These are phyloP conservation scores for Mucor saturninus DNA, from an alignment of 371 early-diverging fungal species.

Conservation along the genomic window DNA sequence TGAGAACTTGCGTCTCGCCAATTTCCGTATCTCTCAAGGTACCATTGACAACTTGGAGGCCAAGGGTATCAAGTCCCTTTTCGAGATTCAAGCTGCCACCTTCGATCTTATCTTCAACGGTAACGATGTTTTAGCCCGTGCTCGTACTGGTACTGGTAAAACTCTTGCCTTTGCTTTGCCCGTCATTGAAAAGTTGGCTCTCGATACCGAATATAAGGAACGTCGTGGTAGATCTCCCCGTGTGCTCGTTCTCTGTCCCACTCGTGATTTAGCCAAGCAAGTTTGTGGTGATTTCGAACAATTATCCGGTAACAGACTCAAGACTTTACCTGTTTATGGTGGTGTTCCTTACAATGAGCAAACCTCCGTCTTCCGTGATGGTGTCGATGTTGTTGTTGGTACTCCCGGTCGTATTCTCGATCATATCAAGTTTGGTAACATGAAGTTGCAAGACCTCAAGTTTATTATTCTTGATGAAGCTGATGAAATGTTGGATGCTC, in stretches of 20 bases:
- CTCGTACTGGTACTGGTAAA: conserved; percentile 97
- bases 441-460: conserved; percentile 72
- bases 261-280: conserved; percentile 97
- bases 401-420: conserved; percentile 98
- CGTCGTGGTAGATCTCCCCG: conserved; percentile 79
- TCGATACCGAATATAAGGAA: conserved; percentile 46
- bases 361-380: conserved; percentile 77
- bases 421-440: conserved; percentile 85
- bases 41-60: conserved; percentile 66
- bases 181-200: conserved; percentile 78
- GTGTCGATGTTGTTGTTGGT: conserved; percentile 95
- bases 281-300: conserved; percentile 75
- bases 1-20: conserved; percentile 68
- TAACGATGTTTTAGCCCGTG: conserved; percentile 92
- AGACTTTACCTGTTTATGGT: conserved; percentile 76
- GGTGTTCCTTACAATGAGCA: conserved; percentile 87
- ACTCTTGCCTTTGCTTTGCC: conserved; percentile 92
- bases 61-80: conserved; percentile 81
- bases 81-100: conserved; percentile 93
- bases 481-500: conserved; percentile 92
- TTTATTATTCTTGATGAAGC: conserved; percentile 96
- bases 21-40: conserved; percentile 64
- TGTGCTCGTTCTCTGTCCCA: conserved; percentile 87
- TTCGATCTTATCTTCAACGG: conserved; percentile 85
- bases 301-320: conserved; percentile 65